Evolutionary conservation across 768 basidiomycete genomes (phyloP), one percentile per base, ranked within the genome.

Genomic region (Amanita rubescens): DNA sequence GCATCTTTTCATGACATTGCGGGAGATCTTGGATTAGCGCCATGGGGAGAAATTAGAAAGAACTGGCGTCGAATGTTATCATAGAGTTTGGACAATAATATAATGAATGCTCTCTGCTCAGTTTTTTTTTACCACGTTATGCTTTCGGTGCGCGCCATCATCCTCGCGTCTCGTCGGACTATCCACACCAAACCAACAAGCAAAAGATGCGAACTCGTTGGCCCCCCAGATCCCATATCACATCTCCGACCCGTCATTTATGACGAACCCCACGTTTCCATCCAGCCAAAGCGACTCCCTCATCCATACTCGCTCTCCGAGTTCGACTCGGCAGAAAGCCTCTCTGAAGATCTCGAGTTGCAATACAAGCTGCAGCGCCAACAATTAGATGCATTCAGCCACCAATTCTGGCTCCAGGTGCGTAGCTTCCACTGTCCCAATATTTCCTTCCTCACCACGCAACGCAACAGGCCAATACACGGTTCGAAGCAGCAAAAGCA

Each of bases 221-320:
- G 85, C 2, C 87, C 87, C 19, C 84, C 87, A 27, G 79, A 93
- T 63, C 84, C 87, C 8, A 62, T 88, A 47, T 90, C 90, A 9
- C 80, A 93, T 71, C 72, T 93, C 55, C 82, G 90, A 2, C 87
- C 90, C 3, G 75, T 89, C 53, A 72, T 91, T 39, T 91, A 92
- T 69, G 82, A 84, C 60, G 79, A 84, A 60, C 70, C 71, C 9
- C 71, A 73, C 9, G 62, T 70, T 15, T 67, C 71, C 3, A 59
- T 65, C 2, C 57, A 72, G 14, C 65, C 67, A 27, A 62, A 67
- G 15, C 67, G 66, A 43, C 65, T 72, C 37, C 63, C 67, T 47
- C 87, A 90, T 64, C 90, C 89, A 3, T 92, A 91, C 69, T 90
- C 90, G 12, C 79, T 90, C 53, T 65, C 72, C 54, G 90, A 92